Conservation (phyloP, 2,329 filamentous ascomycete genomes). For the Rhinocladiella similis region DNA sequence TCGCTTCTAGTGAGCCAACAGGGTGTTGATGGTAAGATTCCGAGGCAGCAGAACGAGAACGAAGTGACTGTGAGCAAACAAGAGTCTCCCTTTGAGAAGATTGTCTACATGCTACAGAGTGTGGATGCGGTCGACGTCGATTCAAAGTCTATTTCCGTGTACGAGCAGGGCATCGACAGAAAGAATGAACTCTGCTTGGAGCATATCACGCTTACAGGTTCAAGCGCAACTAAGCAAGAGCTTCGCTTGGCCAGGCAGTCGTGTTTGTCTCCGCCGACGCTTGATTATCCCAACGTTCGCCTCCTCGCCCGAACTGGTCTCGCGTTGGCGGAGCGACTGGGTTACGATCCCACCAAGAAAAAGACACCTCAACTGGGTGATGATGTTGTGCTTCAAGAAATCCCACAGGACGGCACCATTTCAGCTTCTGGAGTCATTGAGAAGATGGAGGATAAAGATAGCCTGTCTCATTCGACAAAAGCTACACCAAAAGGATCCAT, state of each 20-base stretch:
- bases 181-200: conserved; percentile 14
- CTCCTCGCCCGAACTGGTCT: conserved; percentile 8
- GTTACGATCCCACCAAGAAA: background rate
- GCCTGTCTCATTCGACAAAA: too few relatives aligned
- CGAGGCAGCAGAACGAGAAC: background rate
- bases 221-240: conserved; percentile 15
- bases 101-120: conserved; percentile 16
- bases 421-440: too few relatives aligned
- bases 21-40: background rate
- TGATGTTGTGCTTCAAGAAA: background rate
- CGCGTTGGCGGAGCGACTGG: conserved; percentile 6
- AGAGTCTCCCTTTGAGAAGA: background rate
- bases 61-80: background rate
- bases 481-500: too few relatives aligned
- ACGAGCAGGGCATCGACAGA: background rate
- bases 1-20: background rate
- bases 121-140: conserved; percentile 23
- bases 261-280: conserved; percentile 7
- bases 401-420: background rate
- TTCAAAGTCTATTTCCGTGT: conserved; percentile 8
- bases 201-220: conserved; percentile 18
- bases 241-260: conserved; percentile 13
- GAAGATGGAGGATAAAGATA: too few relatives aligned
- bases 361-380: background rate
- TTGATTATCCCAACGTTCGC: conserved; percentile 2